These are phyloP conservation scores for Casaregolazyma lundiana DNA, from an alignment of 1,139 yeast species.

Conservation along the genomic window DNA sequence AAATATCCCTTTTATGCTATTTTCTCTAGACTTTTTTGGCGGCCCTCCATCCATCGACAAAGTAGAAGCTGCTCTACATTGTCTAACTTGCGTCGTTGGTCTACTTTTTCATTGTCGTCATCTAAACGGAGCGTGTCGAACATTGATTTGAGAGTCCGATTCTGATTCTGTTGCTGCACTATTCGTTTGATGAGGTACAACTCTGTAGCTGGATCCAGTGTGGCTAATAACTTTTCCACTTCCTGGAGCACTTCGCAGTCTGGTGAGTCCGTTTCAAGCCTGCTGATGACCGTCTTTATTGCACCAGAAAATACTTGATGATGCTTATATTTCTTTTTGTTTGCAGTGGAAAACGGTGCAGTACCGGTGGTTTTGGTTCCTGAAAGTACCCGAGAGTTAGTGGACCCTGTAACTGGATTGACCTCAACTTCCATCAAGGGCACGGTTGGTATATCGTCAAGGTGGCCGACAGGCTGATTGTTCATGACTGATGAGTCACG, in stretches of 20 bases:
- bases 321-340: constrained; percentile 10
- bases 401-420: constrained; percentile 9
- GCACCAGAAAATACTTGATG: constrained; percentile 15
- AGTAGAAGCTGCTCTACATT: constrained; percentile 44
- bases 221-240: constrained; percentile 14
- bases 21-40: constrained; percentile 12
- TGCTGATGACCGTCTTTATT: constrained; percentile 19
- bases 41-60: constrained; percentile 44
- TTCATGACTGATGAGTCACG: constrained; percentile 22
- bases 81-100: constrained; percentile 39
- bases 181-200: constrained; percentile 22
- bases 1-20: background rate
- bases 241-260: constrained; percentile 16
- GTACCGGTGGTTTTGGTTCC: constrained; percentile 6
- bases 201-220: constrained; percentile 20
- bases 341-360: constrained; percentile 6
- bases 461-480: constrained; percentile 4
- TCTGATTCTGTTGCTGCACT: constrained; percentile 18
- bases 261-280: constrained; percentile 16
- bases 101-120: constrained; percentile 1
- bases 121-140: constrained; percentile 9
- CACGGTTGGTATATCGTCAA: constrained; percentile 14
- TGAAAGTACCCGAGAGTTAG: constrained; percentile 5
- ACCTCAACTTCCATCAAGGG: constrained; percentile 9
- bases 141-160: constrained; percentile 9